Percentiles rank a stretch among this genome's conserved stretches.
phyloP scores from a whole-genome alignment of 225 moss, liverwort and hornwort species.

The Ulota crispa region DNA sequence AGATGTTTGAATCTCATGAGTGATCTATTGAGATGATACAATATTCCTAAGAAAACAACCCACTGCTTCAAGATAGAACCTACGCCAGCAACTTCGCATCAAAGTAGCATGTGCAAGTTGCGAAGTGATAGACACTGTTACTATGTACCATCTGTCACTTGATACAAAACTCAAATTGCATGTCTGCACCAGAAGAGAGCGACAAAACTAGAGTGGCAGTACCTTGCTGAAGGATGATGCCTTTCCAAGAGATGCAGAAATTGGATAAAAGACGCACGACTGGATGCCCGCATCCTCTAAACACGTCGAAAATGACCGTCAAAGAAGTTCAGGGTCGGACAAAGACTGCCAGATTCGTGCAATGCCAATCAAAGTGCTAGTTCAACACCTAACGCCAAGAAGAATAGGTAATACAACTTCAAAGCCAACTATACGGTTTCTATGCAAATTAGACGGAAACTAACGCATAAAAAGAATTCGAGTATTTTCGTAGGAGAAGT shows the following conservation, averaged over 20 bases:
- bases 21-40: background rate
- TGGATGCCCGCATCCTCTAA: slow-evolving; percentile 57
- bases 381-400: background rate
- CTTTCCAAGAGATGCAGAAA: slow-evolving; percentile 82
- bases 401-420: background rate
- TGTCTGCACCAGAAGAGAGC: background rate
- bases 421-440: slow-evolving; percentile 5
- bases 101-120: background rate
- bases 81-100: slow-evolving; percentile 3
- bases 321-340: background rate
- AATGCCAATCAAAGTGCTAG: background rate
- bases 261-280: slow-evolving; percentile 74
- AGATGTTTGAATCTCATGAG: background rate
- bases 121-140: background rate
- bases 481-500: background rate
- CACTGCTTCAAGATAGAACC: background rate
- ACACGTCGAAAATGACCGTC: slow-evolving; percentile 9
- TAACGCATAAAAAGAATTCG: background rate
- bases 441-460: background rate
- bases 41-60: background rate
- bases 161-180: background rate
- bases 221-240: slow-evolving; percentile 89
- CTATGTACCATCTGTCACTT: background rate
- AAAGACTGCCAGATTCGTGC: background rate
- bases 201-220: background rate